Conservation (phyloP, 2,329 filamentous ascomycete species). For the Blastomyces emzantsi region DNA sequence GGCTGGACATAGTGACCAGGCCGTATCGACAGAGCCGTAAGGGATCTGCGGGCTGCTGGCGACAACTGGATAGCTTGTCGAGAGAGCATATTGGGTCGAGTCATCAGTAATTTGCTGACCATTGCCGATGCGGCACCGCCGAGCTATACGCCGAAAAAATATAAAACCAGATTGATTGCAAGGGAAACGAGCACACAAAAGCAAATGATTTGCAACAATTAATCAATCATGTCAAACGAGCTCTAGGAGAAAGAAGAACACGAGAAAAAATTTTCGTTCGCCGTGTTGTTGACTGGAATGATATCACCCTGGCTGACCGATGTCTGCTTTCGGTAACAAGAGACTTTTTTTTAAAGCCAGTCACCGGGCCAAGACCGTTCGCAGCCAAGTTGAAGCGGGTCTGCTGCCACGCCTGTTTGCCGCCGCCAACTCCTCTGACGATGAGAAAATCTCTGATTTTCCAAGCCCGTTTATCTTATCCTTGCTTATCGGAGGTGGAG, state of each 20-base stretch:
- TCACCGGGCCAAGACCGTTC: not conserved
- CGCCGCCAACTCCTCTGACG: not conserved
- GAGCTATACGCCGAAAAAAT: not conserved
- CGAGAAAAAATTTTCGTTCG: not conserved
- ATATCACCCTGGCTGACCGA: not conserved
- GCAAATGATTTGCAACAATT: not conserved
- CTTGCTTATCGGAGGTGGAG: too few species aligned
- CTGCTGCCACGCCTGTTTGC: not conserved
- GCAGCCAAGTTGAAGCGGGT: not conserved
- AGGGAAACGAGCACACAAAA: not conserved
- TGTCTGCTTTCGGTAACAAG: not conserved
- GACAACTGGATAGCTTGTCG: conserved; percentile 28
- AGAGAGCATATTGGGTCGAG: conserved; percentile 27
- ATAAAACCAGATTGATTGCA: not conserved
- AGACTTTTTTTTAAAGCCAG: not conserved
- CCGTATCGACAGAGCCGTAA: conserved; percentile 24
- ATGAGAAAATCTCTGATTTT: not conserved
- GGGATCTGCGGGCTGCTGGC: conserved; percentile 30
- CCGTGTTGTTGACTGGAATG: not conserved
- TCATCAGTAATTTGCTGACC: conserved; percentile 29
- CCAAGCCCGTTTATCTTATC: too few species aligned
- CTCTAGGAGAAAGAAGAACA: not conserved
- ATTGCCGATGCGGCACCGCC: conserved; percentile 15
- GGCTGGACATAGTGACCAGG: conserved; percentile 23
- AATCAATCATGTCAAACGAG: not conserved